Evolutionary conservation across 2,329 filamentous ascomycete species (phyloP), one percentile per base, ranked within the genome.

Genomic region (Didymella sp.): DNA sequence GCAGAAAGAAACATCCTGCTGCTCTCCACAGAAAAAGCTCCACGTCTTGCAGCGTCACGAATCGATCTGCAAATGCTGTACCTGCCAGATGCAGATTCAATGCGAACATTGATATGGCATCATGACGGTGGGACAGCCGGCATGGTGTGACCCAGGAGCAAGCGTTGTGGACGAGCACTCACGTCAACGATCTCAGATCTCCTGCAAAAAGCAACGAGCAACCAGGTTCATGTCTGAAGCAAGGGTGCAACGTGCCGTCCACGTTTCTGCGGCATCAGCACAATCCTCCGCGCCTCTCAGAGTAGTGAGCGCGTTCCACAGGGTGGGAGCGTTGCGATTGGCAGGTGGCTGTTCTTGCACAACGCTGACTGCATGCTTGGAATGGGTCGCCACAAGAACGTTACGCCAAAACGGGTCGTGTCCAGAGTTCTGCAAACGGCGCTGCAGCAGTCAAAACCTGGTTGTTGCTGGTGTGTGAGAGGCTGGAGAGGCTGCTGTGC

Each of bases 181-280:
- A 41, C 37, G 30, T 47, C 43, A 37, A 43, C 37, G 15, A 46
- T 51, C 28, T 28, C 28, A 51, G 19, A 41, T 24, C 22, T 41
- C 31, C 24, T 53, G 38, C 24, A 27, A 27, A 25, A 53, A 51
- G 51, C 43, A 46, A 52, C 6, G 37, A 40, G 28, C 38, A 41
- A 41, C 45, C 48, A 50, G 33, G 48, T 42, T 51, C 22, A 41
- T 61, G 55, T 43, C 28, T 44, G 42, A 69, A 50, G 68, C 69
- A 65, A 71, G 71, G 71, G 68, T 73, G 63, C 69, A 73, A 72
- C 70, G 71, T 73, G 71, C 66, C 64, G 51, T 64, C 66, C 69
- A 73, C 70, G 71, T 73, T 73, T 63, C 57, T 65, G 68, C 62
- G 61, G 62, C 60, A 63, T 67, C 55, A 60, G 59, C 61, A 61